phyloP scores from a whole-genome alignment of 2,329 filamentous ascomycete genomes.

The Pseudogymnoascus sp. region DNA sequence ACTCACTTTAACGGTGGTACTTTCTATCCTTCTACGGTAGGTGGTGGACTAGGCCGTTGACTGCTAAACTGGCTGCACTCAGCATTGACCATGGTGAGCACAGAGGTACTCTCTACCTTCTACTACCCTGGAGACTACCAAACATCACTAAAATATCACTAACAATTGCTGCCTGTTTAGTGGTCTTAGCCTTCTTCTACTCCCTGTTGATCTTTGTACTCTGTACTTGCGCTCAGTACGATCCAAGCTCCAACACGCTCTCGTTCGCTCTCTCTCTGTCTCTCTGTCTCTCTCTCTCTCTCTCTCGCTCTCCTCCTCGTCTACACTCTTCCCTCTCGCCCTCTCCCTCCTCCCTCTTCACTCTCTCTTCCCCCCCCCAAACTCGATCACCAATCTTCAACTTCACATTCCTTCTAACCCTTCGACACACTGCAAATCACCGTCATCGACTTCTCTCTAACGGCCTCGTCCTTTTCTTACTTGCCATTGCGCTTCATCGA shows the following conservation, averaged over 20 bases:
- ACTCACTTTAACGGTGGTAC: constrained; percentile 18
- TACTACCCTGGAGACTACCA: background rate
- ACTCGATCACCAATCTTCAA: constrained; percentile 6
- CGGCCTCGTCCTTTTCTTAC: constrained; percentile 13
- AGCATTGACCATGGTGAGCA: background rate
- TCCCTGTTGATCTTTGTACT: background rate
- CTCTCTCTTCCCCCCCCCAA: background rate
- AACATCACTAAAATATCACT: background rate
- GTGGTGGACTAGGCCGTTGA: no score
- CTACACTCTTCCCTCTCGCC: background rate
- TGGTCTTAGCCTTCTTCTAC: background rate
- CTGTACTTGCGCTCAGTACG: background rate
- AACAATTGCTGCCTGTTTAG: background rate
- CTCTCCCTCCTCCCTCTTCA: background rate
- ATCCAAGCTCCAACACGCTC: background rate
- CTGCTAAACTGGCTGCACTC: background rate
- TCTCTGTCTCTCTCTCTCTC: background rate
- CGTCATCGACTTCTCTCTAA: constrained; percentile 13
- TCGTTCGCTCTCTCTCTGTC: background rate
- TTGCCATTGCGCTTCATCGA: constrained; percentile 8
- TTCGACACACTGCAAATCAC: background rate
- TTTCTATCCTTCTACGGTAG: constrained; percentile 8
- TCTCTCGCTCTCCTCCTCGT: background rate
- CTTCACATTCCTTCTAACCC: background rate
- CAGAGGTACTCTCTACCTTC: background rate